phyloP scores from a whole-genome alignment of 2,329 filamentous ascomycete genomes.

The Colletotrichum eremochloae region DNA sequence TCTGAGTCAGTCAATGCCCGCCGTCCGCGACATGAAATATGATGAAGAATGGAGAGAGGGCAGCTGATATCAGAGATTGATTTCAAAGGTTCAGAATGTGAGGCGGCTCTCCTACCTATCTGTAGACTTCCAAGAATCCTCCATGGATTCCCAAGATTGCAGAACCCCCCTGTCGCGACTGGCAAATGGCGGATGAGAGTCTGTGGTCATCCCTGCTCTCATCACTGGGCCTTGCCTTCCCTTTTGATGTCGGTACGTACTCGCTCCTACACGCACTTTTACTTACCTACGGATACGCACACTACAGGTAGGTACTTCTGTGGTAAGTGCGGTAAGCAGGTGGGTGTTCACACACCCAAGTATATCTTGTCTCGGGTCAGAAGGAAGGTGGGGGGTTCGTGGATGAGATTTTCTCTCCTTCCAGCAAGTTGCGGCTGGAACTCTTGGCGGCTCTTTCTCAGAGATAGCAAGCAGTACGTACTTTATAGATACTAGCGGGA shows the following conservation, averaged over 20 bases:
- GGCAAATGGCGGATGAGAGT: constrained; percentile 13
- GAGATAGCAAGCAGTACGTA: no score
- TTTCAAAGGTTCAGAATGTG: background rate
- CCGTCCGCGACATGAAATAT: background rate
- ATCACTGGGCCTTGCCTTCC: background rate
- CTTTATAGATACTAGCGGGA: no score
- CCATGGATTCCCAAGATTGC: background rate
- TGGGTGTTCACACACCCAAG: background rate
- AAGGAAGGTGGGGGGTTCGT: background rate
- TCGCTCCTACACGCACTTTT: no score
- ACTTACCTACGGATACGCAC: no score
- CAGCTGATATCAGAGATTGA: background rate
- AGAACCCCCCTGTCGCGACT: background rate
- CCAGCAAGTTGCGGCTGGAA: background rate
- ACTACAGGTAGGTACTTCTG: no score
- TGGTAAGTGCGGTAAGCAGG: no score
- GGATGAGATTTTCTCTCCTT: background rate
- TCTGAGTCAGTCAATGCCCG: background rate
- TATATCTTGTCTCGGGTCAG: background rate
- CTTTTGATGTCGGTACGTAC: background rate
- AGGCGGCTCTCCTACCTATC: no score
- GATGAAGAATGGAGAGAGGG: background rate
- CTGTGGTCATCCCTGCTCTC: constrained; percentile 4
- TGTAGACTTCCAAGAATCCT: background rate
- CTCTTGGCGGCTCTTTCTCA: constrained; percentile 32